Evolutionary conservation across 2,329 filamentous ascomycete genomes (phyloP), one percentile per base, ranked within the genome.

Genomic region (Fusarium musae): DNA sequence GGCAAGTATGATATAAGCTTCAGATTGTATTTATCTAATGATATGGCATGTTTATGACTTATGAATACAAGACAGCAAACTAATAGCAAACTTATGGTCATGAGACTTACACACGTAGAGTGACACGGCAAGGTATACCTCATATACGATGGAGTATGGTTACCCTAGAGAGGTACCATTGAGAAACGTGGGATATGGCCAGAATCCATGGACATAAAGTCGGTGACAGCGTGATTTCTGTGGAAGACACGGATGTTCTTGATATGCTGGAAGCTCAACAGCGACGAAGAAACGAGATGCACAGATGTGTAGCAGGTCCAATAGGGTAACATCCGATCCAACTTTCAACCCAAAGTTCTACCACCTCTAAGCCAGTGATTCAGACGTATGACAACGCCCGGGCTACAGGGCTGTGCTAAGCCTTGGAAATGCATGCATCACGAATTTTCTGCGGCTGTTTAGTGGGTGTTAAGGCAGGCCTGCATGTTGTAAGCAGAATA

Each of bases 351-450:
- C 23, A 15, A 30, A 43, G 44, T 26, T 19, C 9, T 11, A 49
- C 28, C 37, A 37, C 54, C 37, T 56, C 39, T 12, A 19, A 52
- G 23, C 34, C 39, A 32, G 36, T 37, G 54, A 54, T 23, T 34
- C 32, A 40, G 23, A 32, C 28, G 28, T n/a, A 26, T 47, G 52
- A 67, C 37, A 57, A 37, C 40, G 32, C 19, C 26, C 46, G 42
- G n/a, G 39, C 6, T 54, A 16, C 28, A 28, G 34, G 34, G 34
- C 34, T 39, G 39, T 40, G 15, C 50, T 54, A 34, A 46, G 42
- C 40, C 58, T 28, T 39, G 36, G 32, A 30, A n/a, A 40, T 65
- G 69, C 54, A 40, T 49, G 37, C 54, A 56, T 70, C 52, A 56
- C n/a, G 23, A 56, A 37, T 44, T 49, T 69, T 42, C 39, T 59